These are phyloP conservation scores for Capsella bursapastoris DNA, from an alignment of 345 rosid genomes.

Conservation along the genomic window DNA sequence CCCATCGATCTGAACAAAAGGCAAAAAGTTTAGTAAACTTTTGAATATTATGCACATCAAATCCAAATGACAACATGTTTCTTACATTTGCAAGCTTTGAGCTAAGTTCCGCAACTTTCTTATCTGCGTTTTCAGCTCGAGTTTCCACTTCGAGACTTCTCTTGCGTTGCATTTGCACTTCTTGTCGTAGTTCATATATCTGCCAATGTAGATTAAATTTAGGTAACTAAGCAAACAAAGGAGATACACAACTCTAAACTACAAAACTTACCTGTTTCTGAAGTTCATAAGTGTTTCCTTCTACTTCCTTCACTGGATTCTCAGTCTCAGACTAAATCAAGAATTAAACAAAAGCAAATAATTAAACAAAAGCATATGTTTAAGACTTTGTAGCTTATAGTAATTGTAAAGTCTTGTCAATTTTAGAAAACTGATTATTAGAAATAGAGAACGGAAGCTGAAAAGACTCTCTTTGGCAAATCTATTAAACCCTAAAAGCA, in stretches of 20 bases:
- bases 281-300: conserved; percentile 30
- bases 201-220: conserved; percentile 5
- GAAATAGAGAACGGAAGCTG: conserved; percentile 13
- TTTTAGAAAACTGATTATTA: neutral
- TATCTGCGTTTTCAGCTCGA: conserved; percentile 38
- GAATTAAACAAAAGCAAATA: neutral
- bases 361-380: neutral
- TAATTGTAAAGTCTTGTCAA: conserved; percentile 2
- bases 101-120: conserved; percentile 39
- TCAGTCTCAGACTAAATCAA: conserved; percentile 34
- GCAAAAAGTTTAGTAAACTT: neutral
- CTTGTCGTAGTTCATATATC: conserved; percentile 43
- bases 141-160: conserved; percentile 41
- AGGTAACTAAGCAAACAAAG: neutral
- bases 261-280: conserved; percentile 48
- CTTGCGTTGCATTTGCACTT: conserved; percentile 42
- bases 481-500: neutral
- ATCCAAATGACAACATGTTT: neutral
- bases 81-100: conserved; percentile 42
- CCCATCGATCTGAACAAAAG: conserved; percentile 33
- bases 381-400: neutral
- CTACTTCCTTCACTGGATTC: conserved; percentile 24
- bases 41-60: neutral
- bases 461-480: neutral
- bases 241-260: neutral